Percentiles rank a stretch among this genome's conserved stretches.
Conservation (phyloP, 2,329 filamentous ascomycete species). For the Metarhizium brunneum region DNA sequence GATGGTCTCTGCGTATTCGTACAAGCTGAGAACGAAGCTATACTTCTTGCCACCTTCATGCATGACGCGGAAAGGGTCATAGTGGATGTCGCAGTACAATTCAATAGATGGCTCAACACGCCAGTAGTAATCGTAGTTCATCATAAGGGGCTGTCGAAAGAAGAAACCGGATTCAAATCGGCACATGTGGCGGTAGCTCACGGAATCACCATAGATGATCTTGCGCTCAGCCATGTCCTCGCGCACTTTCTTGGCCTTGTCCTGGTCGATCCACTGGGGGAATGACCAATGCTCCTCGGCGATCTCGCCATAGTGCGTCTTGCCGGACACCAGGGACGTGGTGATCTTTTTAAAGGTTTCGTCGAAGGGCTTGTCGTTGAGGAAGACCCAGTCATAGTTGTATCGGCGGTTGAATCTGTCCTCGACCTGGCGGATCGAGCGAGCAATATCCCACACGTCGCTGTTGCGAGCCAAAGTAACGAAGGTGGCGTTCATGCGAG, state of each 20-base stretch:
- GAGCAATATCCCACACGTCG: conserved; percentile 93
- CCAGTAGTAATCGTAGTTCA: conserved; percentile 99
- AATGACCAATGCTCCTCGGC: conserved; percentile 94
- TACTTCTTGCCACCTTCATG: conserved; percentile 96
- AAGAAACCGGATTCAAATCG: conserved; percentile 99
- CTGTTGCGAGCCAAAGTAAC: conserved; percentile 89
- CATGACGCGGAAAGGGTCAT: conserved; percentile 96
- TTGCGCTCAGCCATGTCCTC: conserved; percentile 90
- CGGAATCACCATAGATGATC: conserved; percentile 96
- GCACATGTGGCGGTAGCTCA: conserved; percentile 99
- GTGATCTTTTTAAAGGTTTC: conserved; percentile 91
- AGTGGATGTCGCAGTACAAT: conserved; percentile 90
- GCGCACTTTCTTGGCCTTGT: conserved; percentile 81
- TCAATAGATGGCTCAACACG: conserved; percentile 95
- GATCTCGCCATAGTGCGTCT: conserved; percentile 83
- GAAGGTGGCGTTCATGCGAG: conserved; percentile 93
- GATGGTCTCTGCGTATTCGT: conserved; percentile 95
- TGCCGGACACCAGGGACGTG: conserved; percentile 80
- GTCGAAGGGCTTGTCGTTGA: conserved; percentile 94
- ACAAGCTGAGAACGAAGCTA: conserved; percentile 89
- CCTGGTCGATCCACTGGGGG: conserved; percentile 89
- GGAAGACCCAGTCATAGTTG: conserved; percentile 98
- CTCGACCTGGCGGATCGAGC: conserved; percentile 92
- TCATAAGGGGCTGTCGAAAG: conserved; percentile 88
- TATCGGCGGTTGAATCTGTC: conserved; percentile 96